These are phyloP conservation scores for Xylaria curta DNA, from an alignment of 495 filamentous ascomycete genomes.

Conservation along the genomic window DNA sequence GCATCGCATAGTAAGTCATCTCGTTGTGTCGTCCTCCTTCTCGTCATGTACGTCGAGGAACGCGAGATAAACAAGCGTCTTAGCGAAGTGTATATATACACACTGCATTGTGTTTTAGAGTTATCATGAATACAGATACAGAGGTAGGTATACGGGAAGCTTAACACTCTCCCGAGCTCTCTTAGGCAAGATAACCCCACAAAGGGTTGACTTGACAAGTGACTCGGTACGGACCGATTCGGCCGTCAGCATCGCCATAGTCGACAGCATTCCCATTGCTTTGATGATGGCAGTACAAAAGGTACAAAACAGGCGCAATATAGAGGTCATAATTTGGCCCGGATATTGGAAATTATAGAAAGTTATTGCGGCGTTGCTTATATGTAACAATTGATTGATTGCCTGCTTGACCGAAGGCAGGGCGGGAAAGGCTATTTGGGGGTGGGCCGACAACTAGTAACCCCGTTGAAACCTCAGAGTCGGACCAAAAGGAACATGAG, in stretches of 20 bases:
- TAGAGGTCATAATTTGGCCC: background rate
- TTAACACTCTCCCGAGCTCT: background rate
- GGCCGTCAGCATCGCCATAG: background rate
- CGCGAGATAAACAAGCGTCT: background rate
- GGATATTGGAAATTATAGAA: background rate
- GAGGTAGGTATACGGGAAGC: background rate
- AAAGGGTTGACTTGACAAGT: slow-evolving; percentile 13
- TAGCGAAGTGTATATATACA: background rate
- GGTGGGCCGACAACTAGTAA: slow-evolving; percentile 7
- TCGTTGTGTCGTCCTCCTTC: background rate
- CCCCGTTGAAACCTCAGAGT: slow-evolving; percentile 14
- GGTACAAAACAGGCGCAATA: background rate
- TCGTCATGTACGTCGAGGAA: background rate
- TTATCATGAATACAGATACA: background rate
- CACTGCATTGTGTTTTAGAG: background rate
- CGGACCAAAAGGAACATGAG: slow-evolving; percentile 24
- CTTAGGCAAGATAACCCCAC: slow-evolving; percentile 19
- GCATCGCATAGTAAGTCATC: background rate
- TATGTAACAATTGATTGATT: background rate
- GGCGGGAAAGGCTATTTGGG: background rate
- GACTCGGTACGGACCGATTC: slow-evolving; percentile 21
- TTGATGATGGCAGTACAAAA: background rate
- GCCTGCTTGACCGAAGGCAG: slow-evolving; percentile 7
- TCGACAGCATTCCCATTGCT: background rate
- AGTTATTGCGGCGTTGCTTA: slow-evolving; percentile 16